Base-by-base conservation (phyloP, 2,329 filamentous ascomycete species). In the Talaromyces marneffei region DNA sequence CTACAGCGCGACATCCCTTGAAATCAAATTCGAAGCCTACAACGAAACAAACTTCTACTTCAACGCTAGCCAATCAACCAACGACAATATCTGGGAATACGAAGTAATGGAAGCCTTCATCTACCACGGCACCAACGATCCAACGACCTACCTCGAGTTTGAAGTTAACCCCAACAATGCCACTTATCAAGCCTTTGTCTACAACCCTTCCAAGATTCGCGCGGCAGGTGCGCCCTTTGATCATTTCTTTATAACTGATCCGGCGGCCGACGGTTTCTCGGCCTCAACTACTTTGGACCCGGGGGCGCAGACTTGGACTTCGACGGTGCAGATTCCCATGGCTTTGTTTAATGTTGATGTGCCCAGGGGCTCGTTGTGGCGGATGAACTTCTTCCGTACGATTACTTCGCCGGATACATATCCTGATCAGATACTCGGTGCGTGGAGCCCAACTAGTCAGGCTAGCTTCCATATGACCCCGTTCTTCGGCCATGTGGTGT, bases 21-120 rank as follows among this genome's bases (percentile, higher is more conserved):
- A 59, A 27, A 52, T 62, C 10, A 53, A 18, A 6, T 62, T 62
- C 20, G 48, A 62, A 23, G 60, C 60, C 3, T 33, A 53, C 20
- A 46, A 62, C 10, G 60, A 62, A 27, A 62, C 60, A 2, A 62
- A 62, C 37, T 62, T 53, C 54, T 62, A 62, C 46, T 53, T 53
- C 48, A 62, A 62, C 33, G 46, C 55, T 16, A 62, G 55, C 31
- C 60, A 62, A 25, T 39, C 44, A 23, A 62, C 60, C 14, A 62
- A 62, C 29, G 60, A 20, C 23, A 55, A 62, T 23, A 62, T 62
- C 20, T 62, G 60, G 60, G 60, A 62, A 18, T 62, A 62, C 55
- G 60, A 62, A 44, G 60, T 62, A 27, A 62, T 62, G 60, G 60
- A 62, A 27, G 60, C 60, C 1, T 62, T 62, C 44, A 39, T 62